A percentile compares a stretch with the other conserved stretches of the same genome.
These are phyloP conservation scores for Lepidopterella palustris DNA, from an alignment of 495 filamentous ascomycete genomes.

Conservation along the genomic window DNA sequence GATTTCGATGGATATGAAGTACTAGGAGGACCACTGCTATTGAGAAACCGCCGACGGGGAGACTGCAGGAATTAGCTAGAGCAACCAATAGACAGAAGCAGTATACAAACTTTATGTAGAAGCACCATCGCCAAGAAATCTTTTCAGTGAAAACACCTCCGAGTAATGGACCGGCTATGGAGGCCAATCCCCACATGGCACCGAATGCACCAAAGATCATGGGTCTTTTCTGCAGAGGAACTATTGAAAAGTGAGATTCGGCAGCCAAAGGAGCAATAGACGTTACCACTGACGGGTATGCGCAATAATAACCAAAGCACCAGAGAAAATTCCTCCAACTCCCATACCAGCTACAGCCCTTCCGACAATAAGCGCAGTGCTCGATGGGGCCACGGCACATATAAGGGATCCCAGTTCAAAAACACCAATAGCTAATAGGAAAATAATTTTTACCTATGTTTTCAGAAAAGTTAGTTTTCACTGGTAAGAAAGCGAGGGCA, in stretches of 20 bases:
- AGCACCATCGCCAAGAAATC: slow-evolving; percentile 51
- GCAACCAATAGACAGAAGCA: neutral
- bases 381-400: slow-evolving; percentile 69
- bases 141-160: slow-evolving; percentile 46
- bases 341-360: slow-evolving; percentile 78
- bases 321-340: slow-evolving; percentile 73
- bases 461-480: neutral
- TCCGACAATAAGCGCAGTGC: slow-evolving; percentile 69
- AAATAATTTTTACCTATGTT: slow-evolving; percentile 52
- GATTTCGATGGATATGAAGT: slow-evolving; percentile 28
- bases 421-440: slow-evolving; percentile 59
- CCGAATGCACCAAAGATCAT: slow-evolving; percentile 65
- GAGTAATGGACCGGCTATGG: slow-evolving; percentile 39
- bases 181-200: slow-evolving; percentile 76
- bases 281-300: slow-evolving; percentile 36
- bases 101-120: slow-evolving; percentile 43
- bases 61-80: slow-evolving; percentile 5
- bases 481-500: neutral
- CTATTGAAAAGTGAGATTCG: slow-evolving; percentile 28
- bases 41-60: slow-evolving; percentile 55
- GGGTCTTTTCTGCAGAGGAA: slow-evolving; percentile 64
- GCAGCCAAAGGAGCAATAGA: neutral
- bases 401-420: slow-evolving; percentile 81
- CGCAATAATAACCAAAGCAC: slow-evolving; percentile 71
- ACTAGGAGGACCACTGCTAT: slow-evolving; percentile 48